These are phyloP conservation scores for Trichophyton benhamiae DNA, from an alignment of 2,329 filamentous ascomycete genomes.

Conservation along the genomic window DNA sequence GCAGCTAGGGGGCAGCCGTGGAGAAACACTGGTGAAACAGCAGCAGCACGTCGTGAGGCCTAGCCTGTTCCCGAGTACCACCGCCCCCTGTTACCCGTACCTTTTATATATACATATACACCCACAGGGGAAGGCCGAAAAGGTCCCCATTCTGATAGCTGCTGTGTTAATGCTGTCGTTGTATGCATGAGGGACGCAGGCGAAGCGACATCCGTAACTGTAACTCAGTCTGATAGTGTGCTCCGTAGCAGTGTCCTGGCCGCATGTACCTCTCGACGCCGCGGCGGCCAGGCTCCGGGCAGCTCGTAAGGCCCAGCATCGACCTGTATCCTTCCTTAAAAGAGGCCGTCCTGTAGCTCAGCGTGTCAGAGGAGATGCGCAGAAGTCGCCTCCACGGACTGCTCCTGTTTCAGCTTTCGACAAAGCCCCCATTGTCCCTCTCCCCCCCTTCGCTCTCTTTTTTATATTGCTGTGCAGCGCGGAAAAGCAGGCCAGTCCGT, in stretches of 20 bases:
- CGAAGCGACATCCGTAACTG: background rate
- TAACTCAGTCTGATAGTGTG: background rate
- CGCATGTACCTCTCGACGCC: background rate
- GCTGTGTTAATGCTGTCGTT: background rate
- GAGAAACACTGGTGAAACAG: constrained; percentile 5
- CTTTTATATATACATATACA: background rate
- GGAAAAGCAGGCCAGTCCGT: background rate
- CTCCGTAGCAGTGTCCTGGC: too few relatives aligned
- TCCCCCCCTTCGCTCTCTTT: background rate
- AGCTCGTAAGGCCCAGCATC: background rate
- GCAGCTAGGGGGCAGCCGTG: background rate
- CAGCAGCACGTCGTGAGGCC: background rate
- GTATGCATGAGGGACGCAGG: background rate
- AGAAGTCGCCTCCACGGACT: background rate
- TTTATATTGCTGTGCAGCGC: background rate
- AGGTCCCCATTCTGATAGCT: background rate
- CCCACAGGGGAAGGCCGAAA: background rate
- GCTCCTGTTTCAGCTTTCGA: background rate
- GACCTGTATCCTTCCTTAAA: background rate
- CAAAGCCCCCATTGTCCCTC: background rate
- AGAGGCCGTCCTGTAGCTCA: background rate
- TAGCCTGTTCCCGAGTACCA: background rate
- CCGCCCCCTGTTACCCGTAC: background rate
- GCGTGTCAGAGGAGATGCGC: background rate
- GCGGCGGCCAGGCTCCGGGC: background rate